Percentiles rank a stretch among this genome's conserved stretches.
Evolutionary conservation across 2,329 filamentous ascomycete genomes (phyloP).

Genomic region (Coccinonectria pachysandricola): DNA sequence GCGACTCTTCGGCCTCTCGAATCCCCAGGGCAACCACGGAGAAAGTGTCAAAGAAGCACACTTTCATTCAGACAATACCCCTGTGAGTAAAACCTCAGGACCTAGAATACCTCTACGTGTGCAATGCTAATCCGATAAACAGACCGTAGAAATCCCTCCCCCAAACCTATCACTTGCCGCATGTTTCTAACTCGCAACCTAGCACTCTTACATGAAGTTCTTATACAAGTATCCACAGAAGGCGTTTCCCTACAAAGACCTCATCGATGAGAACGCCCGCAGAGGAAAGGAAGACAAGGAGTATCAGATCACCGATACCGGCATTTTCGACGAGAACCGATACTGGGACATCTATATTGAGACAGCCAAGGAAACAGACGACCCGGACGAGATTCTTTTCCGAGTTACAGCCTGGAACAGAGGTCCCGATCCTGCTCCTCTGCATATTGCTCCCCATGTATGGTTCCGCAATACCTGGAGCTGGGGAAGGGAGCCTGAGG

Average conservation of each 20-base stretch:
- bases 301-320: conserved; percentile 87
- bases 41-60: conserved; percentile 96
- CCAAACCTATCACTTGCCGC: no score
- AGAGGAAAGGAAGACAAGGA: conserved; percentile 69
- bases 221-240: conserved; percentile 95
- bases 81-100: conserved; percentile 32
- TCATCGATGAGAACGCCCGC: conserved; percentile 73
- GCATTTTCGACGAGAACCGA: conserved; percentile 73
- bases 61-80: conserved; percentile 93
- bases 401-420: conserved; percentile 95
- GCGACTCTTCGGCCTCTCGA: conserved; percentile 86
- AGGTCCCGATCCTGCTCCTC: conserved; percentile 76
- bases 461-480: conserved; percentile 98
- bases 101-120: background rate
- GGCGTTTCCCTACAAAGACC: conserved; percentile 83
- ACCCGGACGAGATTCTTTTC: conserved; percentile 85
- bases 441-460: conserved; percentile 89
- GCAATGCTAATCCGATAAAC: conserved; percentile 13
- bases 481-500: conserved; percentile 70
- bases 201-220: conserved; percentile 99
- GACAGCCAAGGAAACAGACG: conserved; percentile 85
- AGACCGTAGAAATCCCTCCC: conserved; percentile 33
- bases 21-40: conserved; percentile 93
- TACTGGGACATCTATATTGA: conserved; percentile 99
- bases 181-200: background rate